Evolutionary conservation across 2,329 filamentous ascomycete species (phyloP).

Genomic region (Gnomoniopsis smithogilvyi): DNA sequence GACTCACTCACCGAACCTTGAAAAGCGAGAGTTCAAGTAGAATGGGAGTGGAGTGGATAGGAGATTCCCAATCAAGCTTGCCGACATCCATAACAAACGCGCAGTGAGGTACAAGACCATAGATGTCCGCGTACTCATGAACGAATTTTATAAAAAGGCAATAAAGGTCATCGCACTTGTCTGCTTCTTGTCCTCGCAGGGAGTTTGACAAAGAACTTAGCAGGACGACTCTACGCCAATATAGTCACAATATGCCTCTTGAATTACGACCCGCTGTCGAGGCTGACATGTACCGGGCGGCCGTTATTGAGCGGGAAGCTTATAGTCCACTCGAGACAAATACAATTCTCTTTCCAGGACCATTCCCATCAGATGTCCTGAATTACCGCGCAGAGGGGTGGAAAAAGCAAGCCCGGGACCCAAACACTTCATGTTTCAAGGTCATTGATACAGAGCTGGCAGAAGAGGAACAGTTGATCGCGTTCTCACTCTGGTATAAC

Average conservation of each 20-base stretch:
- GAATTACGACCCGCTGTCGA: constrained; percentile 31
- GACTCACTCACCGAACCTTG: no score
- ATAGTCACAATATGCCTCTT: constrained; percentile 33
- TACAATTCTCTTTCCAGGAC: constrained; percentile 27
- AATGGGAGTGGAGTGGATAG: no score
- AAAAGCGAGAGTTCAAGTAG: no score
- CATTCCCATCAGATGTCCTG: constrained; percentile 9
- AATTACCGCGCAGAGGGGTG: constrained; percentile 13
- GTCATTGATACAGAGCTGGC: constrained; percentile 31
- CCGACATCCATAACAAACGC: no score
- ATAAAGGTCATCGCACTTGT: no score
- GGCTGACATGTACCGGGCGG: constrained; percentile 32
- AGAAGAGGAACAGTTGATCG: constrained; percentile 25
- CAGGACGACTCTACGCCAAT: background rate
- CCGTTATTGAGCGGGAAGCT: constrained; percentile 35
- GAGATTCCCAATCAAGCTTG: no score
- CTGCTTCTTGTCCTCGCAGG: background rate
- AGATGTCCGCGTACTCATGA: no score
- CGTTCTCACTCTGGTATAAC: constrained; percentile 31
- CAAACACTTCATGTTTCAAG: constrained; percentile 27
- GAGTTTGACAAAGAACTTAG: background rate
- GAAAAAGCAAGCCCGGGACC: constrained; percentile 20
- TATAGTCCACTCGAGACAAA: constrained; percentile 31
- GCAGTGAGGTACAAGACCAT: no score
- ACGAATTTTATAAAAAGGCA: no score